Evolutionary conservation across 2,329 filamentous ascomycete genomes (phyloP).

Genomic region (Ciborinia camelliae): DNA sequence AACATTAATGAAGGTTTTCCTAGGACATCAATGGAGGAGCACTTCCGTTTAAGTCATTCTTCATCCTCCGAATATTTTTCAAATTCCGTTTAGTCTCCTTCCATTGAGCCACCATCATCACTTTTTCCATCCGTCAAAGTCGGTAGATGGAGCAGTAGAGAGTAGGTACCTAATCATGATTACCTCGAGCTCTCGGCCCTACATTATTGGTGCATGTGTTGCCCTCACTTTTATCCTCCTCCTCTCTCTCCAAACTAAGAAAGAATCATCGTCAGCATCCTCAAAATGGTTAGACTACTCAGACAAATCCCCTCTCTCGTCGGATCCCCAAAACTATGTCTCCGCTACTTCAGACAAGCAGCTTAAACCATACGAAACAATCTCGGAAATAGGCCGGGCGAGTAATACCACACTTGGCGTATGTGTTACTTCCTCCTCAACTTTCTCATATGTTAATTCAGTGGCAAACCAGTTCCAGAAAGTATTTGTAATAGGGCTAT

Average conservation of each 20-base stretch:
- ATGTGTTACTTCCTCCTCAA: not conserved
- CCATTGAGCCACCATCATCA: not conserved
- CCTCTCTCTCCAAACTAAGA: not conserved
- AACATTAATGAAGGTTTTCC: too few relatives aligned
- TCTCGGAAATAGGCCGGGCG: constrained; percentile 4
- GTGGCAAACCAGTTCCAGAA: constrained; percentile 40
- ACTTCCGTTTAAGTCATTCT: not conserved
- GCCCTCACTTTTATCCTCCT: not conserved
- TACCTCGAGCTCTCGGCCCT: not conserved
- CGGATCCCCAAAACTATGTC: not conserved
- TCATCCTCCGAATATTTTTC: not conserved
- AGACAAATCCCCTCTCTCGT: not conserved
- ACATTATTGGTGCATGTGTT: not conserved
- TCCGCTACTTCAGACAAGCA: not conserved
- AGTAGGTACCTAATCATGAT: too few relatives aligned
- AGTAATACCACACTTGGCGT: constrained; percentile 2
- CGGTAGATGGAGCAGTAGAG: not conserved
- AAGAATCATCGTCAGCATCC: not conserved
- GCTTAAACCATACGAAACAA: not conserved
- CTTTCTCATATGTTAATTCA: not conserved
- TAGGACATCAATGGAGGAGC: not conserved
- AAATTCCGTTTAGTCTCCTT: not conserved
- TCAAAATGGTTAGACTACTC: constrained; percentile 13
- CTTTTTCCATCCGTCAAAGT: not conserved
- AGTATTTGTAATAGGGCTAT: constrained; percentile 46